Evolutionary conservation across 768 basidiomycete genomes (phyloP), one percentile per base, ranked within the genome.

Genomic region (Agrocybe praecox): DNA sequence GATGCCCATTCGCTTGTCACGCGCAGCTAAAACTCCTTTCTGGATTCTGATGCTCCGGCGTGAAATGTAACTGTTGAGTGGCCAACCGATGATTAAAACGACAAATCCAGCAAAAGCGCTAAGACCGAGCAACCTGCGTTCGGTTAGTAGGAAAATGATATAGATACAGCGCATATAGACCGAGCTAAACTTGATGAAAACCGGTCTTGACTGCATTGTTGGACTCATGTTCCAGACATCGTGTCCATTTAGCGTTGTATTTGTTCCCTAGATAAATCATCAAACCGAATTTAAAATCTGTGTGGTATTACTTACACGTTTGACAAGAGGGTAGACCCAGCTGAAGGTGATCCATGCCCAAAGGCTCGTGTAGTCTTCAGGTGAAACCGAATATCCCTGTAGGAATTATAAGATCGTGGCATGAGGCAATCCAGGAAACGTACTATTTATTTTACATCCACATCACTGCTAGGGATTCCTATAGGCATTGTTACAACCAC

Each of bases 61-160:
- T 1, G 89, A 78, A 26, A 92, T 69, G 62, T 76, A 80, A 50
- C 82, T 85, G 69, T 92, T 94, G 55, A 93, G 67, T 1, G 92
- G 92, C 78, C 85, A 86, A 7, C 83, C 83, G 18, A 87, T 68
- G 19, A 87, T 49, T 4, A 94, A 73, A 12, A 89, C 79, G n/a
- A 85, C 54, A 67, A 92, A 86, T 0, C 92, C 92, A 2, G 88
- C 81, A 59, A 94, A 93, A 0, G 92, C 90, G 15, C 87, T 84
- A 62, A 78, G 71, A 0, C 86, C 87, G 0, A 90, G 80, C 12
- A 91, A 72, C 56, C 85, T 89, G 42, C 17, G 11, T 42, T 10
- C 9, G 18, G 22, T 52, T 46, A 2, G 42, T 22, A 14, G 17
- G 6, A 14, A 17, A 6, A 32, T 42, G n/a, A 43, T 40, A 17